Evolutionary conservation across 768 basidiomycete species (phyloP).

Genomic region (Chlorophyllum brunneum): DNA sequence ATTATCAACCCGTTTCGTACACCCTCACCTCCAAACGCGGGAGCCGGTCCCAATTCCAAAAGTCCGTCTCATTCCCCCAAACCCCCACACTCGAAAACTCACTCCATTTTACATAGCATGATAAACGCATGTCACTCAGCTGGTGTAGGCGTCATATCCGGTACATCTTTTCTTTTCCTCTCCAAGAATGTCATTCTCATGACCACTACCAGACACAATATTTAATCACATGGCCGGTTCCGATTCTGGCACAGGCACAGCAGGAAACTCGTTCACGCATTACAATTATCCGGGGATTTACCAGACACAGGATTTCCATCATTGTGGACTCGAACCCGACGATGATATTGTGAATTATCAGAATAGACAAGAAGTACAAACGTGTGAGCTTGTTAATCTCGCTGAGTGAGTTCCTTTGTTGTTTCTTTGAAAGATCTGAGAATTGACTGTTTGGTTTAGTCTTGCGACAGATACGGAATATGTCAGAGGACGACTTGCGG

Average conservation of each 20-base stretch:
- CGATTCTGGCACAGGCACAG: conserved; percentile 46
- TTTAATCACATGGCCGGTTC: conserved; percentile 64
- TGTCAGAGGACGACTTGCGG: conserved; percentile 50
- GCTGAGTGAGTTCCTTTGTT: conserved; percentile 44
- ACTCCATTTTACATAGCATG: conserved; percentile 31
- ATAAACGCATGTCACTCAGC: conserved; percentile 46
- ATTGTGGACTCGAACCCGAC: conserved; percentile 51
- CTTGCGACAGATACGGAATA: conserved; percentile 61
- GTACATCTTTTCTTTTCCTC: conserved; percentile 18
- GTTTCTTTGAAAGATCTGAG: background rate
- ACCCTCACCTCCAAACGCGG: conserved; percentile 64
- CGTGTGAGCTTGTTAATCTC: conserved; percentile 46
- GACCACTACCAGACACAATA: conserved; percentile 39
- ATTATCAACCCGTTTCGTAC: conserved; percentile 69
- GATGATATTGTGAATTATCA: conserved; percentile 55
- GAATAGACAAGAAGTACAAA: conserved; percentile 53
- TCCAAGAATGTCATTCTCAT: background rate
- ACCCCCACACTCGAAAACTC: background rate
- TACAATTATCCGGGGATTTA: conserved; percentile 52
- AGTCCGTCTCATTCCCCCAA: conserved; percentile 16
- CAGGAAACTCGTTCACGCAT: conserved; percentile 48
- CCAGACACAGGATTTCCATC: conserved; percentile 51
- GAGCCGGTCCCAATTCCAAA: conserved; percentile 46
- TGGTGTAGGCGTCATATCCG: conserved; percentile 55
- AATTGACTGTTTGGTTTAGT: conserved; percentile 27